phyloP scores from a whole-genome alignment of 1,139 yeast species.

The Geotrichum cucujoidarum region DNA sequence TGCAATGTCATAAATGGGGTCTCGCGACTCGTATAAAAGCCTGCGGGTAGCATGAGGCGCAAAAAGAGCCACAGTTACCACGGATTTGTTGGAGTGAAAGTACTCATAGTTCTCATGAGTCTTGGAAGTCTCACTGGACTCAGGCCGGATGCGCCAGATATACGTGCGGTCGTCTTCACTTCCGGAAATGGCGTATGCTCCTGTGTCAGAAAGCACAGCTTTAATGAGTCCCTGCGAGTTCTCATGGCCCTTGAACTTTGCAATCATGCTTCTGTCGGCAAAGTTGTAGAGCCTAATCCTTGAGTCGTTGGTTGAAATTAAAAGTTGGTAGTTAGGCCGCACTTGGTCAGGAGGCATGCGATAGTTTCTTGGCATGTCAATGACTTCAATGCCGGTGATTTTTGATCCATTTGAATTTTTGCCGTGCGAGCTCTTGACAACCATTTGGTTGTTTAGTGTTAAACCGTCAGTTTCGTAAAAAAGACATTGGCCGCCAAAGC shows the following conservation, averaged over 20 bases:
- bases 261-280: conserved; percentile 53
- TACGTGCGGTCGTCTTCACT: conserved; percentile 50
- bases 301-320: conserved; percentile 70
- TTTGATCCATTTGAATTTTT: conserved; percentile 34
- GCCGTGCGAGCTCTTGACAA: conserved; percentile 43
- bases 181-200: conserved; percentile 41
- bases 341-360: not conserved
- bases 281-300: conserved; percentile 62
- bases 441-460: conserved; percentile 51
- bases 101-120: conserved; percentile 1
- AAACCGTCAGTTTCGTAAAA: conserved; percentile 65
- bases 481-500: conserved; percentile 68
- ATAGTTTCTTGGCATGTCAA: conserved; percentile 22
- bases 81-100: conserved; percentile 58
- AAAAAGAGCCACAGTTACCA: conserved; percentile 69
- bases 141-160: conserved; percentile 48
- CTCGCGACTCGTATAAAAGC: conserved; percentile 66
- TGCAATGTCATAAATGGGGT: conserved; percentile 65
- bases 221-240: conserved; percentile 67
- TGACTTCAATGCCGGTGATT: conserved; percentile 35
- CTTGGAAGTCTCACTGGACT: conserved; percentile 53
- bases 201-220: conserved; percentile 60
- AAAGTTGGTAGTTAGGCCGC: conserved; percentile 20
- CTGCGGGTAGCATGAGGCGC: conserved; percentile 71
- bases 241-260: conserved; percentile 67